Base-by-base conservation (phyloP, 441 rosid genomes). In the Croton setiger region DNA sequence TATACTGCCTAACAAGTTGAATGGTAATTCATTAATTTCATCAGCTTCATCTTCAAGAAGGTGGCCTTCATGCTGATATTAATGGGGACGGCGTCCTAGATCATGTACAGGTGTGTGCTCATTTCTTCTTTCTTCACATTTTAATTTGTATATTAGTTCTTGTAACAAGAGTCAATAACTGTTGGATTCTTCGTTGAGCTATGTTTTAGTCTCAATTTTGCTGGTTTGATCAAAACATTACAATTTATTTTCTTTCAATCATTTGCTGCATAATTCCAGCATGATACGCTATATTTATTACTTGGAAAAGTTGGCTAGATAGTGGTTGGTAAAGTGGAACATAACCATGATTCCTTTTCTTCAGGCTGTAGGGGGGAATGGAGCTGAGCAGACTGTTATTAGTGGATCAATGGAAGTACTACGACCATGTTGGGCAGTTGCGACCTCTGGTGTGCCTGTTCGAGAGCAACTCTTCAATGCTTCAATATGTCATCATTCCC, bases 11-110 rank as follows among this genome's bases (percentile, higher is more conserved):
- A 64, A 62, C 66, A 63, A 63, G 54, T 67, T 60, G 4, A 5
- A 23, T 53, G 36, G 52, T 43, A 63, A 54, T 13, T 57, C 18
- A 27, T 71, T 75, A 64, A 65, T 73, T 67, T 81, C 58, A 60
- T 66, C 83, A 93, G 99, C 97, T 96, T 80, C 95, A 90, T 83
- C 89, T 96, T 59, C 97, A 70, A 78, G 98, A 93, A 87, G 99
- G 99, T 49, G 98, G 99, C 66, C 97, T 96, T 79, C 99, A 96
- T 84, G 99, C 98, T 37, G 99, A 96, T 83, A 87, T 96, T 66
- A 93, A 96, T 63, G 99, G 99, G 65, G 99, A 96, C 73, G 99
- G 99, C 67, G 97, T 96, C 72, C 92, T 96, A 43, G 99, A 96
- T 83, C 97, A 93, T 85, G 98, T 96, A 36, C 99, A 91, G 97